Conservation (phyloP, 2,329 filamentous ascomycete genomes). For the Phialocephala subalpina region DNA sequence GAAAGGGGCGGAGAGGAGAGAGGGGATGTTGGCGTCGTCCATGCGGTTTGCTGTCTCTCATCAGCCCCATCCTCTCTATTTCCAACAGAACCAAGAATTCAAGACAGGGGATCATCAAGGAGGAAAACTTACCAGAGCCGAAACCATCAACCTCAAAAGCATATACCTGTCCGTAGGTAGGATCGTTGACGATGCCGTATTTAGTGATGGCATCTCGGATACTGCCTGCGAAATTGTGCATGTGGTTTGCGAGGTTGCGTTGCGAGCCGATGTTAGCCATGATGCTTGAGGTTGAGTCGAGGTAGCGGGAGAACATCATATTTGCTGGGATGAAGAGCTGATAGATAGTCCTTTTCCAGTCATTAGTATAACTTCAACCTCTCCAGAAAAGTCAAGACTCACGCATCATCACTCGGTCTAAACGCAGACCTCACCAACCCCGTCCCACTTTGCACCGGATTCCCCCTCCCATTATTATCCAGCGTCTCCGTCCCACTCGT, state of each 20-base stretch:
- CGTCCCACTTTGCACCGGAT: constrained; percentile 77
- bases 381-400: constrained; percentile 19
- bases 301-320: constrained; percentile 78
- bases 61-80: no score
- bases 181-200: constrained; percentile 73
- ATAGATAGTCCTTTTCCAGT: constrained; percentile 61
- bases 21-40: constrained; percentile 78
- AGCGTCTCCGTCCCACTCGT: constrained; percentile 83
- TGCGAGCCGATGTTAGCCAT: constrained; percentile 58
- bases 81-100: no score
- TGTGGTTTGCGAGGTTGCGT: constrained; percentile 60
- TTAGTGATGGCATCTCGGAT: constrained; percentile 74
- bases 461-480: constrained; percentile 77
- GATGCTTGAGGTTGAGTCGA: constrained; percentile 60
- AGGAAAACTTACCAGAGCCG: constrained; percentile 54
- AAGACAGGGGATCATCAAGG: constrained; percentile 34
- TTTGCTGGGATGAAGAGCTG: constrained; percentile 92
- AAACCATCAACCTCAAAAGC: constrained; percentile 82
- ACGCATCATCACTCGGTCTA: constrained; percentile 88
- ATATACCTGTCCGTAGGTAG: constrained; percentile 72
- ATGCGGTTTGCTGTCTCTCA: constrained; percentile 59
- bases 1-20: constrained; percentile 70
- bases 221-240: constrained; percentile 64
- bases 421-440: constrained; percentile 89
- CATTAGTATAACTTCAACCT: background rate